Conservation (phyloP, 2,329 filamentous ascomycete genomes). For the Aspergillus ruber region DNA sequence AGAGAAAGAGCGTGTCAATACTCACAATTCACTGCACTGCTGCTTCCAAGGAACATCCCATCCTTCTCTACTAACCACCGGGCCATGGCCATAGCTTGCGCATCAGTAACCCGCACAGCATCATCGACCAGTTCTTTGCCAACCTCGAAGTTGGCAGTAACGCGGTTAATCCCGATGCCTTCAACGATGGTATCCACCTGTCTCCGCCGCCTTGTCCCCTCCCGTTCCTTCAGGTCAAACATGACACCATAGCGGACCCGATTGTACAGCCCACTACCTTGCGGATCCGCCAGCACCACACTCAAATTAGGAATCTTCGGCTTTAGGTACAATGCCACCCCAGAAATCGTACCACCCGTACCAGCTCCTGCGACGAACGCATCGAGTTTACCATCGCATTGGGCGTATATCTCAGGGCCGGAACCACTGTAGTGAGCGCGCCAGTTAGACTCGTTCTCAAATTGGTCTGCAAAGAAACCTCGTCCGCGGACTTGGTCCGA, state of each 20-base stretch:
- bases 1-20: constrained; percentile 6
- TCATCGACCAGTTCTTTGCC: constrained; percentile 83
- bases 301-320: constrained; percentile 57
- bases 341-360: constrained; percentile 88
- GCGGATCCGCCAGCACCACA: constrained; percentile 84
- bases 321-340: constrained; percentile 78
- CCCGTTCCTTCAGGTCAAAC: constrained; percentile 81
- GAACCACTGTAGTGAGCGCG: constrained; percentile 74
- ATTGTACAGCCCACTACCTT: constrained; percentile 89
- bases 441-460: constrained; percentile 87
- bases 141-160: constrained; percentile 89
- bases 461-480: constrained; percentile 94
- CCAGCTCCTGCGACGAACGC: constrained; percentile 92
- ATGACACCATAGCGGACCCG: constrained; percentile 89
- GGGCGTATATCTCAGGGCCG: constrained; percentile 79
- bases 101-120: constrained; percentile 79
- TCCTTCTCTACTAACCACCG: constrained; percentile 92
- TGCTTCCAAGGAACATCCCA: constrained; percentile 89
- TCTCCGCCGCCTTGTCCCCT: constrained; percentile 79
- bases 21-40: constrained; percentile 88
- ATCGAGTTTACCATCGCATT: constrained; percentile 68
- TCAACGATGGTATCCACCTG: constrained; percentile 97
- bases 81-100: constrained; percentile 89
- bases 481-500: constrained; percentile 51
- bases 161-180: constrained; percentile 87